Base-by-base conservation (phyloP, 192 early-diverging fungal genomes). In the Backusella macrospora region DNA sequence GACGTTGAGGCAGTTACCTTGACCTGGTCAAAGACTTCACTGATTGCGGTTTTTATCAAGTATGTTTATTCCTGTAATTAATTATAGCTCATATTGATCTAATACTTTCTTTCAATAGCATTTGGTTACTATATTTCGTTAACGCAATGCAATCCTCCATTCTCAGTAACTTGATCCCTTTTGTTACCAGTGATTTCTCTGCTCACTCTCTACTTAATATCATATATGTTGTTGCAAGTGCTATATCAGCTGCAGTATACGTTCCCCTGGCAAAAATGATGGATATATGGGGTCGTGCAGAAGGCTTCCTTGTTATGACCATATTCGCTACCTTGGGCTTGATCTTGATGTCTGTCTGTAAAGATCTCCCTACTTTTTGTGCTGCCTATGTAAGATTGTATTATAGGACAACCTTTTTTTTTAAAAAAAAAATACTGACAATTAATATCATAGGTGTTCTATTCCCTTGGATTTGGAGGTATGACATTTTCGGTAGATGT, bases 221-320 rank as follows among this genome's bases (percentile, higher is more conserved):
- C 26, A 67, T 67, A 15, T 67, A 67, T 44, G 15, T 67, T 15
- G 65, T 67, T 39, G 65, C 65, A 39, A 67, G 21, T 13, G 65
- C 65, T 44, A 67, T 67, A 13, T 29, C 65, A 21, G 65, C 65
- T 5, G 65, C 65, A 12, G 65, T 67, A 5, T 67, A 67, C 29
- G 34, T 67, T 5, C 65, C 65, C 5, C 43, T 67, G 21, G 65
- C 65, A 39, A 67, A 67, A 44, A 44, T 67, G 12, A 5, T 67
- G 65, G 65, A 67, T 44, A 9, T 39, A 9, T 67, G 65, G 65
- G 65, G 65, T 4, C 65, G 65, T 43, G 65, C 65, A 3, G 65
- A 67, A 67, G 65, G 65, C 29, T 67, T 67, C 14, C 65, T 67
- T 44, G 34, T 67, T 26, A 67, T 67, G 65, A 67, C 65, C 21